phyloP scores from a whole-genome alignment of 2,329 filamentous ascomycete species.

The Chaetothyriales sp. region DNA sequence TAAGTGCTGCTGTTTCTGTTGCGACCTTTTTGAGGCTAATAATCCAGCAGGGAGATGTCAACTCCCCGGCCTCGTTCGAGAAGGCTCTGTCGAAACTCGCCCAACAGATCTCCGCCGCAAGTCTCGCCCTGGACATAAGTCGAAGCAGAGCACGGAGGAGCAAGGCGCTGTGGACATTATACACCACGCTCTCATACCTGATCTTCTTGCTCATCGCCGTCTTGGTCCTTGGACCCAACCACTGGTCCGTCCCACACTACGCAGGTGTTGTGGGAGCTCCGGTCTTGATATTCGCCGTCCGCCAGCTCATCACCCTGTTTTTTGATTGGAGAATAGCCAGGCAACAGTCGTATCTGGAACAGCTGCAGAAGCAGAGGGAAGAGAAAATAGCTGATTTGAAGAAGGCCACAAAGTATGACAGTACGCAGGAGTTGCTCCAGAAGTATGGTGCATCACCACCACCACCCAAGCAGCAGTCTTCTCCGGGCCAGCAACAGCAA shows the following conservation, averaged over 20 bases:
- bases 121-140: conserved; percentile 56
- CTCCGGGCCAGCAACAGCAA: conserved; percentile 16
- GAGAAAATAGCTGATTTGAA: conserved; percentile 90
- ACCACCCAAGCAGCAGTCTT: conserved; percentile 22
- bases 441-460: conserved; percentile 66
- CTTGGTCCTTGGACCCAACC: conserved; percentile 69
- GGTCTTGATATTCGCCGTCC: conserved; percentile 62
- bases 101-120: conserved; percentile 62
- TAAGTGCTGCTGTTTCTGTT: too few species aligned
- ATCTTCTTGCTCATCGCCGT: conserved; percentile 68
- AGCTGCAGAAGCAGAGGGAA: conserved; percentile 61
- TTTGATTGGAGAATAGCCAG: conserved; percentile 70
- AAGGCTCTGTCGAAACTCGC: conserved; percentile 73
- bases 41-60: conserved; percentile 47
- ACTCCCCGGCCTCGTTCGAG: conserved; percentile 82
- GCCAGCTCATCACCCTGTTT: conserved; percentile 50
- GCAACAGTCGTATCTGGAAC: conserved; percentile 54
- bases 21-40: too few species aligned
- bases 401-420: conserved; percentile 87
- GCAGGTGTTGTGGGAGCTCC: conserved; percentile 64
- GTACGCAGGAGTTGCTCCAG: conserved; percentile 78
- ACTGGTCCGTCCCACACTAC: conserved; percentile 65
- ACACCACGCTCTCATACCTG: conserved; percentile 78
- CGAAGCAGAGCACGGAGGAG: conserved; percentile 59
- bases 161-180: conserved; percentile 78